phyloP scores from a whole-genome alignment of 1,284 basidiomycete species.

The Pyrrhoderma noxium region DNA sequence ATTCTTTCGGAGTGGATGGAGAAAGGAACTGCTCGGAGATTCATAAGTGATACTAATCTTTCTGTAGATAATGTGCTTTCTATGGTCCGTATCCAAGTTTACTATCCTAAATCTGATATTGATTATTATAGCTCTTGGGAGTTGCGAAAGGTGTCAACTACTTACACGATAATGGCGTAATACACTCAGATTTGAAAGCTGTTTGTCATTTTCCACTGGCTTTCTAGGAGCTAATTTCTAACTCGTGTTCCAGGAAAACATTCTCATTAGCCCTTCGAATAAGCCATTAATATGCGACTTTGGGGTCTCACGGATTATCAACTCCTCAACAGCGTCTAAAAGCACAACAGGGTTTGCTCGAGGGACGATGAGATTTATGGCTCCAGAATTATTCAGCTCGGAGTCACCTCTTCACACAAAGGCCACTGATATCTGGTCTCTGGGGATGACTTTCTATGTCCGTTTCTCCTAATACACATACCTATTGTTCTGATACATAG shows the following conservation, averaged over 20 bases:
- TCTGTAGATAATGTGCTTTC: conserved; percentile 1
- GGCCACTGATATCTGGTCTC: neutral
- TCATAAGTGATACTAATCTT: conserved; percentile 2
- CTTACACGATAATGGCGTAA: conserved; percentile 9
- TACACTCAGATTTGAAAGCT: conserved; percentile 18
- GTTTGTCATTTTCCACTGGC: conserved; percentile 1
- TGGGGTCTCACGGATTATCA: neutral
- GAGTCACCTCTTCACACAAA: neutral
- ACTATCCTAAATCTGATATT: neutral
- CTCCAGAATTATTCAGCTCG: conserved; percentile 1
- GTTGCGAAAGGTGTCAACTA: conserved; percentile 14
- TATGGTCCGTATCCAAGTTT: neutral
- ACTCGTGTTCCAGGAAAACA: neutral
- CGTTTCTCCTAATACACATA: neutral
- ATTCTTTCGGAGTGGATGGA: conserved; percentile 18
- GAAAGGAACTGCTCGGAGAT: conserved; percentile 11
- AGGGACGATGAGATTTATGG: neutral
- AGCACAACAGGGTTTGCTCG: too few species aligned
- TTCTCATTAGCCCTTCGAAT: neutral
- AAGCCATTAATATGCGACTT: neutral
- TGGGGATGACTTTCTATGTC: neutral
- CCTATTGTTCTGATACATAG: neutral
- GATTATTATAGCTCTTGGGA: conserved; percentile 4
- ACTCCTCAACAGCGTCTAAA: neutral
- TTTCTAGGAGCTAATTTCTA: neutral